Evolutionary conservation across 768 basidiomycete species (phyloP).

Genomic region (Phlebiopsis gigantea): DNA sequence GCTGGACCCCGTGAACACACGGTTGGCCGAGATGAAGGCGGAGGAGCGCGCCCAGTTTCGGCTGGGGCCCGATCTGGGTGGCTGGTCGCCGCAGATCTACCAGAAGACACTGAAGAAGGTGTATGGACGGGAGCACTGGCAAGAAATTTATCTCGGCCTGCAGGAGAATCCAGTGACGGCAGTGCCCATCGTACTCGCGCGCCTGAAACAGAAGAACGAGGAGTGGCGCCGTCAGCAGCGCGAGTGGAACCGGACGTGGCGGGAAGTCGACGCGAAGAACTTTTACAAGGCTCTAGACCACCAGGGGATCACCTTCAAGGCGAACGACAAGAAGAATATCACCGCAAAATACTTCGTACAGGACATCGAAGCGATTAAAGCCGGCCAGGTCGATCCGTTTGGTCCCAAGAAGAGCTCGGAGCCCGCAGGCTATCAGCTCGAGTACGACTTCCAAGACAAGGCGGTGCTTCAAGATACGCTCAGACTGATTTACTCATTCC

Average conservation of each 20-base stretch:
- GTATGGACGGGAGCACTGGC: conserved; percentile 75
- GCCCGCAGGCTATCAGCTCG: conserved; percentile 61
- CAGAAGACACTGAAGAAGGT: conserved; percentile 92
- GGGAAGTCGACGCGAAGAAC: conserved; percentile 94
- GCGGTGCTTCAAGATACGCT: conserved; percentile 82
- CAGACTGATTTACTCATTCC: conserved; percentile 85
- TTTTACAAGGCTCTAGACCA: conserved; percentile 98
- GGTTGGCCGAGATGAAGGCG: conserved; percentile 83
- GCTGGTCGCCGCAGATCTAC: conserved; percentile 80
- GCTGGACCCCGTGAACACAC: conserved; percentile 79
- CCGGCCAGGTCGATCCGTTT: conserved; percentile 44
- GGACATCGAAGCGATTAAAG: conserved; percentile 69
- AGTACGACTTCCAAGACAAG: conserved; percentile 72
- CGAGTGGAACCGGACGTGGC: conserved; percentile 96
- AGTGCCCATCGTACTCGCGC: conserved; percentile 84
- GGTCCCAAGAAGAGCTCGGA: conserved; percentile 28
- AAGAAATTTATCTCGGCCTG: conserved; percentile 77
- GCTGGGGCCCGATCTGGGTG: conserved; percentile 86
- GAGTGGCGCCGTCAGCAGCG: conserved; percentile 94
- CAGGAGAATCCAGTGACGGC: conserved; percentile 90
- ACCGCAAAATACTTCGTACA: conserved; percentile 78
- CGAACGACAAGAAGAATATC: conserved; percentile 91
- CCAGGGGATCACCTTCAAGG: conserved; percentile 92
- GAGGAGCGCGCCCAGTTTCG: conserved; percentile 82
- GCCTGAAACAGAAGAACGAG: conserved; percentile 91